phyloP scores from a whole-genome alignment of 1,139 yeast genomes.

The Scheffersomyces quercinus region DNA sequence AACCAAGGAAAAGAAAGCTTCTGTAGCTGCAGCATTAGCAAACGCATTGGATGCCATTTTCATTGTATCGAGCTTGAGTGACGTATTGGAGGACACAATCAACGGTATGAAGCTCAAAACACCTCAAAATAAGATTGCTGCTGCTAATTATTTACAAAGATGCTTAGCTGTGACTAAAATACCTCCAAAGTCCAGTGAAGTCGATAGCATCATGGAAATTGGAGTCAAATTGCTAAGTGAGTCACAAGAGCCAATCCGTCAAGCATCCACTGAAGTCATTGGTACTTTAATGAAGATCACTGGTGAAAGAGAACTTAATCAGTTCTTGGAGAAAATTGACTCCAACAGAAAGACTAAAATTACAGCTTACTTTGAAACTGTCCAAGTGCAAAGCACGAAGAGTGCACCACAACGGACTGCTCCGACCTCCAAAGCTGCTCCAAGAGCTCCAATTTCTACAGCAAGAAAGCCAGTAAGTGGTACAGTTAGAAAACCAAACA shows the following conservation, averaged over 20 bases:
- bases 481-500: slow-evolving; percentile 6
- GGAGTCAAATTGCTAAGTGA: slow-evolving; percentile 70
- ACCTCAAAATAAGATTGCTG: slow-evolving; percentile 78
- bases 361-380: slow-evolving; percentile 55
- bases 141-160: slow-evolving; percentile 63
- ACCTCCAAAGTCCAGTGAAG: slow-evolving; percentile 54
- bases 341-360: slow-evolving; percentile 73
- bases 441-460: background rate
- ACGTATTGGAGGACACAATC: slow-evolving; percentile 62
- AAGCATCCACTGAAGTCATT: slow-evolving; percentile 73
- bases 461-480: background rate
- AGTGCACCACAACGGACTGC: background rate
- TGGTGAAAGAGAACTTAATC: slow-evolving; percentile 69
- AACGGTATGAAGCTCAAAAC: slow-evolving; percentile 71
- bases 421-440: background rate
- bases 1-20: slow-evolving; percentile 82
- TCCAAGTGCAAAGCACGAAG: slow-evolving; percentile 48
- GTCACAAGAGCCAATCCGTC: slow-evolving; percentile 83
- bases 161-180: slow-evolving; percentile 55
- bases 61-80: slow-evolving; percentile 49
- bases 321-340: slow-evolving; percentile 67
- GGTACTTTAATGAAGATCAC: slow-evolving; percentile 82
- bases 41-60: slow-evolving; percentile 69
- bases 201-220: slow-evolving; percentile 55
- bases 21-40: slow-evolving; percentile 70